phyloP scores from a whole-genome alignment of 78 protist species.

The Capsaspora owczarzaki region DNA sequence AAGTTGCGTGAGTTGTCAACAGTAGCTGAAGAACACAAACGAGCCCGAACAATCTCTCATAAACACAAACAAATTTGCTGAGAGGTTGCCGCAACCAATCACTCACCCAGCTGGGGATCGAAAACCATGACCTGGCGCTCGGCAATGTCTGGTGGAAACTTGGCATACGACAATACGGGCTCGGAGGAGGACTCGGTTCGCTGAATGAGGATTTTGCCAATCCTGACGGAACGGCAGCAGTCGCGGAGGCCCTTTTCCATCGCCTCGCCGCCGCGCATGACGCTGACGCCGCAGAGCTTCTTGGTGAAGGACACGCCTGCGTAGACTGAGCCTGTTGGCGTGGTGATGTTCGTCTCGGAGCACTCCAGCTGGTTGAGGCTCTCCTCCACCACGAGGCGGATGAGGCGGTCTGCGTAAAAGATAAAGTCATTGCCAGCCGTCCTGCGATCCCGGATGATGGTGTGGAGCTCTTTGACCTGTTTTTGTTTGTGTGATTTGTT shows the following conservation, averaged over 20 bases:
- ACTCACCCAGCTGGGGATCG: conserved; percentile 12
- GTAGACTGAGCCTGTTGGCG: conserved; percentile 22
- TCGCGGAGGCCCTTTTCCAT: conserved; percentile 45
- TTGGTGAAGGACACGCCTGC: background rate
- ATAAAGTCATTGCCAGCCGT: background rate
- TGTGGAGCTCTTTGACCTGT: background rate
- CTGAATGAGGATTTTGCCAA: conserved; percentile 63
- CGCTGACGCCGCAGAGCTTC: conserved; percentile 1
- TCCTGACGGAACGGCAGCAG: conserved; percentile 9
- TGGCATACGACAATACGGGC: background rate
- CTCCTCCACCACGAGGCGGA: conserved; percentile 38
- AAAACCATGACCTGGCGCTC: background rate
- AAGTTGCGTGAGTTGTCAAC: too few relatives aligned
- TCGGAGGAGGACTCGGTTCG: conserved; percentile 24
- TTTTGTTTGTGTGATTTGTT: too few relatives aligned
- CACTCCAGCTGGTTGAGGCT: conserved; percentile 23
- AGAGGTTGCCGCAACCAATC: too few relatives aligned
- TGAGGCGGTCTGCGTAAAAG: conserved; percentile 35
- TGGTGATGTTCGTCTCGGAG: background rate
- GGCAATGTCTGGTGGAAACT: background rate
- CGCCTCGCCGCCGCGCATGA: conserved; percentile 34
- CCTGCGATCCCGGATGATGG: background rate
- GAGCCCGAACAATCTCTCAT: too few relatives aligned
- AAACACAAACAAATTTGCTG: too few relatives aligned
- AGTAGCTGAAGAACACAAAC: too few relatives aligned